phyloP scores from a whole-genome alignment of 257 asterid species.

The Solanum okadae region DNA sequence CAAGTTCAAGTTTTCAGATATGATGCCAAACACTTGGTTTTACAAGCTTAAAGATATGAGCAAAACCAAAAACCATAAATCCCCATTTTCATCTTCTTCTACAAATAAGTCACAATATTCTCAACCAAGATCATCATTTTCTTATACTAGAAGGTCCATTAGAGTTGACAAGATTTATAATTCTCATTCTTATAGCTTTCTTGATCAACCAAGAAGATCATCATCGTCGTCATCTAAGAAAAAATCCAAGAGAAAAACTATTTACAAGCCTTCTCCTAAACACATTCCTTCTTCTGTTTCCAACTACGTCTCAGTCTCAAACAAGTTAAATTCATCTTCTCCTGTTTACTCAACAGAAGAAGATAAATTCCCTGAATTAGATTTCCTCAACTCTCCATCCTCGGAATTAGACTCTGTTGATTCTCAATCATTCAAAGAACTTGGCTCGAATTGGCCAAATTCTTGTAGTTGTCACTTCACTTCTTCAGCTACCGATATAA shows the following conservation, averaged over 20 bases:
- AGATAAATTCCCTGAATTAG: conserved; percentile 22
- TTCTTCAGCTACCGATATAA: conserved; percentile 48
- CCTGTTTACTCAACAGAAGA: neutral
- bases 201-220: conserved; percentile 47
- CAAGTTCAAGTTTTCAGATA: conserved; percentile 69
- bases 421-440: conserved; percentile 7
- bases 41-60: conserved; percentile 90
- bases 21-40: conserved; percentile 97
- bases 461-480: conserved; percentile 30
- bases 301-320: neutral
- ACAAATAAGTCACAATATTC: conserved; percentile 9
- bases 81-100: conserved; percentile 11
- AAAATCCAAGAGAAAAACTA: conserved; percentile 37
- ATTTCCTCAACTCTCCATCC: conserved; percentile 22
- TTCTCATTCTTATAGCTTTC: conserved; percentile 19
- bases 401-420: conserved; percentile 32
- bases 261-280: conserved; percentile 71
- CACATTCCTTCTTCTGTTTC: neutral
- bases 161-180: conserved; percentile 12
- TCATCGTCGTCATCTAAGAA: conserved; percentile 20
- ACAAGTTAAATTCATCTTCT: neutral
- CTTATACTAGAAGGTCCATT: conserved; percentile 31
- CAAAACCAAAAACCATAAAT: conserved; percentile 32
- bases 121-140: conserved; percentile 38
- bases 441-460: conserved; percentile 14